A percentile compares a stretch with the other conserved stretches of the same genome.
These are phyloP conservation scores for Emergomyces africanus DNA, from an alignment of 2,329 filamentous ascomycete genomes.

Conservation along the genomic window DNA sequence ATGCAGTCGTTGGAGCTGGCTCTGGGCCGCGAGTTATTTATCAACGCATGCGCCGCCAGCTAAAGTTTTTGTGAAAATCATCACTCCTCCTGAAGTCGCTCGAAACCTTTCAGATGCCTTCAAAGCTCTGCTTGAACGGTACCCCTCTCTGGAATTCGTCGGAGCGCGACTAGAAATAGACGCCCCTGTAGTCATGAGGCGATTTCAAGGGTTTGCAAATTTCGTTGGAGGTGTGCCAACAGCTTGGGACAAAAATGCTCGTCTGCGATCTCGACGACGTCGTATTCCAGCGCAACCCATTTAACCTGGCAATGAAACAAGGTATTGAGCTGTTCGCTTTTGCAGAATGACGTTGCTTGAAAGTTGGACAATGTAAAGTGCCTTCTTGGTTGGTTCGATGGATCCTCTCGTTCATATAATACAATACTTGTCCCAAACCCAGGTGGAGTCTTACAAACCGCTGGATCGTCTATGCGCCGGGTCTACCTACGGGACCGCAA, in stretches of 20 bases:
- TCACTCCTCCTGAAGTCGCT: not conserved
- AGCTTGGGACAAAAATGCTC: not conserved
- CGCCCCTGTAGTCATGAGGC: not conserved
- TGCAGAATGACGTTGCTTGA: not conserved
- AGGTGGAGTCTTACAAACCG: not conserved
- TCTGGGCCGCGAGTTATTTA: not conserved
- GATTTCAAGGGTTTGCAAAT: not conserved
- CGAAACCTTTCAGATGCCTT: not conserved
- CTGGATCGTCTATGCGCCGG: not conserved
- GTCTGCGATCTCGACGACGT: not conserved
- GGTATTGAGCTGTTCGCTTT: not conserved
- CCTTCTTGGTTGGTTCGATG: not conserved
- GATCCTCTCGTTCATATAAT: not conserved
- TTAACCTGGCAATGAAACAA: not conserved
- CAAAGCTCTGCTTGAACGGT: not conserved
- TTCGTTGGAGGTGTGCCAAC: not conserved
- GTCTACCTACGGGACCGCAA: not conserved
- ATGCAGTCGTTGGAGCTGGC: not conserved
- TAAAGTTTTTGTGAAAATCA: not conserved
- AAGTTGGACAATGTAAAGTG: not conserved
- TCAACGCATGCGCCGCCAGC: not conserved
- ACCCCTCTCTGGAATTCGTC: not conserved
- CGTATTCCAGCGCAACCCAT: not conserved
- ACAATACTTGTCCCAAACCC: not conserved
- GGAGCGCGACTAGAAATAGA: not conserved